Percentiles rank a stretch among this genome's conserved stretches.
Conservation (phyloP, 1,284 basidiomycete species). For the Coniferiporia sulphurascens region DNA sequence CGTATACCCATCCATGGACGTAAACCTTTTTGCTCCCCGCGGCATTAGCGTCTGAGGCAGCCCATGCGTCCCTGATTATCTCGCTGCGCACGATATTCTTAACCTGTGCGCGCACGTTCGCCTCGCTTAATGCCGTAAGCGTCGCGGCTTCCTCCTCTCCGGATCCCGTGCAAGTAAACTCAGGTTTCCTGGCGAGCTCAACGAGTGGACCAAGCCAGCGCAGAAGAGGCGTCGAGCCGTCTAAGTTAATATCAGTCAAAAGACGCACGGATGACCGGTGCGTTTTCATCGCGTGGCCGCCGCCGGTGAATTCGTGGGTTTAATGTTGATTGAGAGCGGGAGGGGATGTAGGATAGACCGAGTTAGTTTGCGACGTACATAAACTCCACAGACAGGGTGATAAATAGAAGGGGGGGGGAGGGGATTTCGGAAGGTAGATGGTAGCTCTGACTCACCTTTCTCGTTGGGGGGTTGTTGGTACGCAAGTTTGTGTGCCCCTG, state of each 20-base stretch:
- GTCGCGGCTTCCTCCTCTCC: conserved; percentile 25
- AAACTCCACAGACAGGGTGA: not conserved
- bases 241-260: conserved; percentile 33
- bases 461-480: conserved; percentile 2
- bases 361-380: conserved; percentile 9
- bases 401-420: not conserved
- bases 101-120: conserved; percentile 77
- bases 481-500: conserved; percentile 50
- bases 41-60: conserved; percentile 36
- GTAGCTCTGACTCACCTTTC: conserved; percentile 17
- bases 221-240: conserved; percentile 46
- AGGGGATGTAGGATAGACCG: conserved; percentile 1
- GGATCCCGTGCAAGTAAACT: conserved; percentile 34
- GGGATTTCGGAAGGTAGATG: not conserved
- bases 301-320: conserved; percentile 10
- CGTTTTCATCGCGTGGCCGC: conserved; percentile 26
- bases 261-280: conserved; percentile 23
- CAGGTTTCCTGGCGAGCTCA: conserved; percentile 47
- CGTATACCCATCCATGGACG: conserved; percentile 86
- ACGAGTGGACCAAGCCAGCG: conserved; percentile 75
- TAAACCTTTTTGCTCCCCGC: conserved; percentile 45
- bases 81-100: conserved; percentile 61
- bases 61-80: conserved; percentile 71
- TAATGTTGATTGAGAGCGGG: not conserved
- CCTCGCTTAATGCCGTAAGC: conserved; percentile 59